Base-by-base conservation (phyloP, 768 basidiomycete species). In the Epithele typhae region DNA sequence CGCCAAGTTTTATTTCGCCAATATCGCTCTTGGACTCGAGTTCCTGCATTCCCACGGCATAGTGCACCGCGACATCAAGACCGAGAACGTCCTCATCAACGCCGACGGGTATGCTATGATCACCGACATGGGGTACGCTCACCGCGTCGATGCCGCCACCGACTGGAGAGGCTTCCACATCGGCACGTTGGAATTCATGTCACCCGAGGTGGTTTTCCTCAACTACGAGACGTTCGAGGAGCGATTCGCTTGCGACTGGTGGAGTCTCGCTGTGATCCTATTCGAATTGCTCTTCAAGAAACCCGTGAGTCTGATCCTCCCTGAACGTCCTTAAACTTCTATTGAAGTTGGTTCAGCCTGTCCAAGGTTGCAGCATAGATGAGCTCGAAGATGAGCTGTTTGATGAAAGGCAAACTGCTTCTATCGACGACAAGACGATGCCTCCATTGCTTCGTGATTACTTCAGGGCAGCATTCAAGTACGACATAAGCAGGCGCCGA, bases 1-100 rank as follows among this genome's bases (percentile, higher is more conserved):
- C 0, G 63, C 68, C 6, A 64, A 66, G 5, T 84, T 84, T 61
- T 82, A 79, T 62, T 75, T 72, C 52, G 64, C 72, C 21, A 82
- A 81, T 52, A 72, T 81, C 34, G 68, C 70, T 10, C 69, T 70
- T 35, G 81, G 67, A 11, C 55, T 82, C 23, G 64, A 69, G 11
- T 77, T 75, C 54, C 57, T 83, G 1, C 71, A 76, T 43, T 45
- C 48, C 0, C 59, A 69, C 8, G 66, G 64, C n/a, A 63, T 80
- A 40, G 66, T 71, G 6, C 78, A 81, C 47, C 69, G 77, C 17
- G 79, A 82, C 55, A 45, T 83, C 17, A 81, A 82, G 55, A 78
- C 80, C 2, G 73, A 71, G 17, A 82, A 81, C 40, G 70, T 83
- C 39, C 68, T 82, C 41, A 44, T 83, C 47, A 77, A 75, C 35